Base-by-base conservation (phyloP, 78 protist genomes). In the Dictyostelium citrinum region DNA sequence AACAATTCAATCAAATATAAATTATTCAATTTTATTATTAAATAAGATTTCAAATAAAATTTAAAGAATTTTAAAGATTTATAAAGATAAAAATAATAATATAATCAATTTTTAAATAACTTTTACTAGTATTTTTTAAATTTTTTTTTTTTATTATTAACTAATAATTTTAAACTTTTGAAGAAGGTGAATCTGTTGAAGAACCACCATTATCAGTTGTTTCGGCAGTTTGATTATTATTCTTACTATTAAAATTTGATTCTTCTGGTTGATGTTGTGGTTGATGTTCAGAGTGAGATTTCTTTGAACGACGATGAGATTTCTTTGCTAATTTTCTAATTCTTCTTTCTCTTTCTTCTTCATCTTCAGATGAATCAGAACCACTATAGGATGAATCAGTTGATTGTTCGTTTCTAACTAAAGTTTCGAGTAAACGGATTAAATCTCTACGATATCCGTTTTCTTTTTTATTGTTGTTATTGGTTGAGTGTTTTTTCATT, bases 401-500 rank as follows among this genome's bases (percentile, higher is more conserved):
- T 31, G 39, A 68, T 29, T 80, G 41, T 68, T 58, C 43, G 24
- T 80, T 55, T 33, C 12, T 24, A 55, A 80, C 84, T 35, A 80
- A 80, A 20, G 84, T 80, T 58, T 80, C 84, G 24, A 80, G 60
- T 22, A 80, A 27, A 80, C 84, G 84, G 39, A 80, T 80, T 17
- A 80, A 14, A 29, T 80, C 84, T 58, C 84, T 49, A 29, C 72
- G 49, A 35, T 80, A 80, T 22, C 43, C 81, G 55, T n/a, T 75
- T 7, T 41, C 58, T 35, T 75, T 55, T 55, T 55, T 55, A 55
- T 55, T 55, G 9, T 49, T 49, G 2, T 71, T 74, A 10, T 22
- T 74, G 35, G 45, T 14, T n/a, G n/a, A n/a, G 6, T 41, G 67
- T 29, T 39, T 45, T 16, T 77, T 43, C 84, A 80, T 80, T 80